Evolutionary conservation across 306 rosid species (phyloP).

Genomic region (Acacia confusa): DNA sequence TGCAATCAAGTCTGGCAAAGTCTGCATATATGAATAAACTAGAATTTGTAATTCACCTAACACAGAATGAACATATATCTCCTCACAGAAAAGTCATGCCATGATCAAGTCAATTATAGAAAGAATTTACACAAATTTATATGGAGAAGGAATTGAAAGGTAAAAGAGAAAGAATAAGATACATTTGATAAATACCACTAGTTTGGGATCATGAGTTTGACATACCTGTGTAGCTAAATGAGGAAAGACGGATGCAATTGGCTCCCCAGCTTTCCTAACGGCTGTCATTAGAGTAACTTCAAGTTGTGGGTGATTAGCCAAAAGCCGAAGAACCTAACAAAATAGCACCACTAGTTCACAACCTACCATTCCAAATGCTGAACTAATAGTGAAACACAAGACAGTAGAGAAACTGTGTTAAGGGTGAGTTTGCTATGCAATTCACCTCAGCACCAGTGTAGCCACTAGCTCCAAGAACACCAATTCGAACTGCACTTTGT

Average conservation of each 20-base stretch:
- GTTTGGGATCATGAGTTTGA: too few relatives aligned
- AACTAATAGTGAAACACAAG: not conserved
- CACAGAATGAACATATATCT: constrained; percentile 6
- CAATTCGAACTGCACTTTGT: constrained; percentile 67
- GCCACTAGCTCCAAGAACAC: constrained; percentile 99
- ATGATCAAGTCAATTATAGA: constrained; percentile 1
- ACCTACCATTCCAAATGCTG: not conserved
- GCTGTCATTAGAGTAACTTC: constrained; percentile 78
- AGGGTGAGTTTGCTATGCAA: not conserved
- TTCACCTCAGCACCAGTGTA: constrained; percentile 96
- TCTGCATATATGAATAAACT: constrained; percentile 45
- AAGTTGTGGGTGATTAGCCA: constrained; percentile 90
- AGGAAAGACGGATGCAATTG: constrained; percentile 83
- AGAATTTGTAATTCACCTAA: constrained; percentile 9
- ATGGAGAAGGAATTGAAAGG: not conserved
- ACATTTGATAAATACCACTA: not conserved
- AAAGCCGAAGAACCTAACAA: constrained; percentile 79
- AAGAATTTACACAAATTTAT: not conserved
- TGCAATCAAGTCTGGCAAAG: constrained; percentile 83
- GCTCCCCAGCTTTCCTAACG: constrained; percentile 90
- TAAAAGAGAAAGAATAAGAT: constrained; percentile 16
- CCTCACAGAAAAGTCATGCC: not conserved
- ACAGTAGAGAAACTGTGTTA: not conserved
- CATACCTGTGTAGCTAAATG: constrained; percentile 75
- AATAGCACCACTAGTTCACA: constrained; percentile 28